Base-by-base conservation (phyloP, 164 flowering plant species). In the Buxus sempervirens region DNA sequence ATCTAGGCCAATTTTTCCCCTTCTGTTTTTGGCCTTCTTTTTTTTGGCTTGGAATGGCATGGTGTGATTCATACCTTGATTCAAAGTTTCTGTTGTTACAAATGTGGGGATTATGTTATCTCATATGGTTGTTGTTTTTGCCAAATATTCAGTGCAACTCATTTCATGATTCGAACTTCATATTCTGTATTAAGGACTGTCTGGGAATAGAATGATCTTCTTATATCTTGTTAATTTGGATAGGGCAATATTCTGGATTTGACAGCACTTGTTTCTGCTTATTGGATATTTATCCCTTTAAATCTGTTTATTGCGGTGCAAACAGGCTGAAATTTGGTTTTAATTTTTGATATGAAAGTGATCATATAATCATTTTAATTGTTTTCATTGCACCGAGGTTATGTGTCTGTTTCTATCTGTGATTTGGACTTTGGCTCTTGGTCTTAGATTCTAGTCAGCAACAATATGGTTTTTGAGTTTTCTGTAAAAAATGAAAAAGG, bases 371-470 rank as follows among this genome's bases (percentile, higher is more conserved):
- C 18, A 63, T 38, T 24, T 53, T 5, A 27, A 21, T 66, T 19
- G 15, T 21, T 42, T 4, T n/a, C 19, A 21, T 55, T 18, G n/a
- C n/a, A 36, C 16, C 59, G 60, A 16, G 65, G 26, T 41, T 66
- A 32, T 54, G 42, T 65, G 57, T 66, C 19, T 58, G 89, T 70
- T 88, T 90, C 6, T n/a, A n/a, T n/a, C n/a, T n/a, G n/a, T n/a
- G n/a, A 24, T 24, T 57, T 57, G 21, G 27, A 24, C 60, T 21
- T 26, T 26, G 12, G 19, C 1, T 24, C 23, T 54, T 5, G 22
- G 20, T 54, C 23, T 12, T 54, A 13, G 19, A 25, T 2, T 24
- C 23, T 55, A 54, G 61, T 14, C 51, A 14, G 45, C 49, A 71
- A 59, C 51, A 14, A 54, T 56, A 9, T 10, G 22, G 16, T 12